phyloP scores from a whole-genome alignment of 306 rosid genomes.

The Vigna radiata region DNA sequence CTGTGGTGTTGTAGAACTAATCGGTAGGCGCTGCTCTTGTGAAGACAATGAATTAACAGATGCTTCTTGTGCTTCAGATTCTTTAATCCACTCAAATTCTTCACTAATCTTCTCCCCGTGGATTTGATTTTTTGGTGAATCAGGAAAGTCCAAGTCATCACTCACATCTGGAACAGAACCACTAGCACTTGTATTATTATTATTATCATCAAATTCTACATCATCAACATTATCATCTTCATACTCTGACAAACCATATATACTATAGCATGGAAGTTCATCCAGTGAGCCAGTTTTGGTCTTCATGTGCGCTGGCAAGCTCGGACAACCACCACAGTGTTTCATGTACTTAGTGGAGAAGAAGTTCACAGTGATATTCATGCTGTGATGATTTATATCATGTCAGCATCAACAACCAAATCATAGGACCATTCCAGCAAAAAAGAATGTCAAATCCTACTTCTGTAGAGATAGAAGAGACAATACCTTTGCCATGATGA shows the following conservation, averaged over 20 bases:
- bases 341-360: conserved; percentile 81
- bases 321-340: conserved; percentile 80
- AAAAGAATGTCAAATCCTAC: conserved; percentile 21
- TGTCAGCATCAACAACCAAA: conserved; percentile 39
- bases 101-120: conserved; percentile 7
- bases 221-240: conserved; percentile 57
- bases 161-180: conserved; percentile 41
- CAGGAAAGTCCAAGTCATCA: conserved; percentile 38
- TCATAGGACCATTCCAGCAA: background rate
- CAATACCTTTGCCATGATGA: conserved; percentile 83
- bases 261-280: conserved; percentile 81
- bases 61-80: conserved; percentile 46
- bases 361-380: conserved; percentile 80
- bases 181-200: conserved; percentile 27
- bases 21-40: conserved; percentile 36
- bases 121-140: conserved; percentile 33
- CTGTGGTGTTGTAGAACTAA: conserved; percentile 37
- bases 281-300: conserved; percentile 67
- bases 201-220: conserved; percentile 45
- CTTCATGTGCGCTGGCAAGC: conserved; percentile 78
- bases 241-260: conserved; percentile 52
- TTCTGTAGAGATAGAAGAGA: conserved; percentile 20
- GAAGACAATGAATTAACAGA: conserved; percentile 30
- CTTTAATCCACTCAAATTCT: conserved; percentile 36
- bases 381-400: conserved; percentile 55